Conservation (phyloP, 306 rosid species). For the Corylus heterophylla region DNA sequence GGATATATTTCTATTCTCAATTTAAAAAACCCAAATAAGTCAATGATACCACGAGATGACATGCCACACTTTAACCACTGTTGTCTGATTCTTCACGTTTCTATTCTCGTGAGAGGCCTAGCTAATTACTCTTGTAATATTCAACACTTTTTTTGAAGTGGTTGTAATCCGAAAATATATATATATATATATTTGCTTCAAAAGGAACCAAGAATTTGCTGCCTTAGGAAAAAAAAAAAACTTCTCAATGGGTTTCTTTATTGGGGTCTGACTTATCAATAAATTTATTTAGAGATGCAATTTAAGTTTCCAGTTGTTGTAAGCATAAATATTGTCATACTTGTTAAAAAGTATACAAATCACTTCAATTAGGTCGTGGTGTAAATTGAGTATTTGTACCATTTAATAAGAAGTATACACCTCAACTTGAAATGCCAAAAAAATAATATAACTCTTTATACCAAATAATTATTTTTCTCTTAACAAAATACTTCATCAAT, state of each 20-base stretch:
- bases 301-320: no score
- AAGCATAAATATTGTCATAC: no score
- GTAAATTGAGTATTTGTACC: no score
- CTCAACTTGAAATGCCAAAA: no score
- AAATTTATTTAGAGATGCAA: no score
- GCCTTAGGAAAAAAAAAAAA: neutral
- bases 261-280: neutral
- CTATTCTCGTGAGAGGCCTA: constrained; percentile 15
- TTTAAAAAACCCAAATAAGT: constrained; percentile 15
- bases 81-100: constrained; percentile 50
- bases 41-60: constrained; percentile 13
- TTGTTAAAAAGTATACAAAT: no score
- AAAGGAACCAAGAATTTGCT: neutral
- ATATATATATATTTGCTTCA: neutral
- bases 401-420: no score
- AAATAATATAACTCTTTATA: no score
- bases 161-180: neutral
- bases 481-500: no score
- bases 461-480: no score
- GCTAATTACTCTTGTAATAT: constrained; percentile 25
- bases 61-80: constrained; percentile 39
- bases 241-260: neutral
- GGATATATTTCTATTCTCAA: constrained; percentile 14
- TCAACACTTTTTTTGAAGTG: constrained; percentile 7
- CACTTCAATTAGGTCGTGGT: no score